Percentiles rank a stretch among this genome's conserved stretches.
phyloP scores from a whole-genome alignment of 73 alveolate genomes.

The Paramecium pentaurelia region DNA sequence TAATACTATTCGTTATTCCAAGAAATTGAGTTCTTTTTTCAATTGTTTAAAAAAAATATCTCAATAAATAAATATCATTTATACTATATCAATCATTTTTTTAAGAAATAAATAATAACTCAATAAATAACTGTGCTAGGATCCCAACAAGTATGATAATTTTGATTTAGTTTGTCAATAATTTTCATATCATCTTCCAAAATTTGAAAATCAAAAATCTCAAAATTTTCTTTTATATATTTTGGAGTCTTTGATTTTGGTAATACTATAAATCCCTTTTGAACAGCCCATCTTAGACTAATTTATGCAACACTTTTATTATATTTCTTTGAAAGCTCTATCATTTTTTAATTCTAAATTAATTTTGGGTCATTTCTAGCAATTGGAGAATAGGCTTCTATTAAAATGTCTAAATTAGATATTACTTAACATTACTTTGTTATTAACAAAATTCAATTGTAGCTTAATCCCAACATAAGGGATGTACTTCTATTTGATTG shows the following conservation, averaged over 20 bases:
- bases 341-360: conserved; percentile 60
- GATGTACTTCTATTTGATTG: conserved; percentile 88
- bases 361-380: conserved; percentile 78
- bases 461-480: conserved; percentile 77
- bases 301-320: conserved; percentile 71
- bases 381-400: conserved; percentile 87
- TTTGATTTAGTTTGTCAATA: conserved; percentile 53
- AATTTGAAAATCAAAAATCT: conserved; percentile 73
- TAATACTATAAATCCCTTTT: conserved; percentile 74
- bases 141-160: conserved; percentile 45
- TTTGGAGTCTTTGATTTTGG: conserved; percentile 77
- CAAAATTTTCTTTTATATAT: conserved; percentile 74
- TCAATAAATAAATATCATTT: background rate
- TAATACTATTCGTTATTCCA: background rate
- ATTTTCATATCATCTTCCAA: conserved; percentile 67
- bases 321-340: conserved; percentile 66
- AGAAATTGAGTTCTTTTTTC: background rate
- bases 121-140: conserved; percentile 58
- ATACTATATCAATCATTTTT: background rate
- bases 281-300: conserved; percentile 77
- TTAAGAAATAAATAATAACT: background rate
- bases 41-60: background rate
- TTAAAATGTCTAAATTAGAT: conserved; percentile 52
- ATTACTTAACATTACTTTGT: background rate
- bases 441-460: conserved; percentile 75